Percentiles rank a stretch among this genome's conserved stretches.
These are phyloP conservation scores for Kazachstania psychrophila DNA, from an alignment of 805 yeast genomes.

Conservation along the genomic window DNA sequence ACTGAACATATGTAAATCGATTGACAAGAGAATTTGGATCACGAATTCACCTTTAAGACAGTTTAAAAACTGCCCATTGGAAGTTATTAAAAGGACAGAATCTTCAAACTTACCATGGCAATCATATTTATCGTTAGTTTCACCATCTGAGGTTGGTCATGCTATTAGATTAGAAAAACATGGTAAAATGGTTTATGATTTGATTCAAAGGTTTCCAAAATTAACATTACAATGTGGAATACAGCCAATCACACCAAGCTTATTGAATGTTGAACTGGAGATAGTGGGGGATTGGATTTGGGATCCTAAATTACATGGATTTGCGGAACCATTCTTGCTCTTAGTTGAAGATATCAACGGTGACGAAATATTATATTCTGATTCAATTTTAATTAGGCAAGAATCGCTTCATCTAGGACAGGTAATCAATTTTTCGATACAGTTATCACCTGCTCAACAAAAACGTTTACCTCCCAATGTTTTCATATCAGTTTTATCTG, in stretches of 20 bases:
- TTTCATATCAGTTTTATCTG: conserved; percentile 65
- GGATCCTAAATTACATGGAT: conserved; percentile 58
- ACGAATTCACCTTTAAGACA: conserved; percentile 83
- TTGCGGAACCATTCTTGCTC: conserved; percentile 55
- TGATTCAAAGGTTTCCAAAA: conserved; percentile 66
- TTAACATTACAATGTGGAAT: conserved; percentile 48
- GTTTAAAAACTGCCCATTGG: conserved; percentile 59
- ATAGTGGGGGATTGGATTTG: conserved; percentile 69
- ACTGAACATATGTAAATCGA: conserved; percentile 66
- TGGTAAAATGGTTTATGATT: conserved; percentile 50
- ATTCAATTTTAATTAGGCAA: conserved; percentile 43
- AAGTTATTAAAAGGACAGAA: conserved; percentile 66
- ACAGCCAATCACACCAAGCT: conserved; percentile 69
- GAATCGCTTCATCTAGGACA: conserved; percentile 46
- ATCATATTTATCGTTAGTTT: conserved; percentile 55
- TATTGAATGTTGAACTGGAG: conserved; percentile 58
- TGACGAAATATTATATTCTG: conserved; percentile 55
- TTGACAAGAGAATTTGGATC: conserved; percentile 75
- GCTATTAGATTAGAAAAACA: conserved; percentile 63
- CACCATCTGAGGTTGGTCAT: conserved; percentile 71
- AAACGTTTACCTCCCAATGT: conserved; percentile 53
- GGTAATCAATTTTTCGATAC: conserved; percentile 53
- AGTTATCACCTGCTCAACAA: conserved; percentile 21
- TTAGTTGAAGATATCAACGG: conserved; percentile 81
- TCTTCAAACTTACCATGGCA: conserved; percentile 73